Evolutionary conservation across 164 flowering plant species (phyloP), one percentile per base, ranked within the genome.

Genomic region (Vitis labrusca): DNA sequence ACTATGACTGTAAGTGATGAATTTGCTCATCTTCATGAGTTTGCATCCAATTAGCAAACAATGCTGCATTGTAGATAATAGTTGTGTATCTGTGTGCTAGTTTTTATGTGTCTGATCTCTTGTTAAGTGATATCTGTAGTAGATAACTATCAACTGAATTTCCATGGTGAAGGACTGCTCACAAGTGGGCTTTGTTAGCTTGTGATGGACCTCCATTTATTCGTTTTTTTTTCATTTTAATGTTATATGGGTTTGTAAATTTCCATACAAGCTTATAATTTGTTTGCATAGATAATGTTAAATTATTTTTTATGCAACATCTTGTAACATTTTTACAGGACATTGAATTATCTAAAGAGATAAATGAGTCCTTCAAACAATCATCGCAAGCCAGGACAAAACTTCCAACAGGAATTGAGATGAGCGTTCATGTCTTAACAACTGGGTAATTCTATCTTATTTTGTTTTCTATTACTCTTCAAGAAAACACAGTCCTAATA

Each of bases 361-460:
- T 92, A 69, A 92, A 92, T 74, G 98, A 92, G 66, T 92, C 98
- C 49, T 92, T 92, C 83, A 91, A 85, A 75, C 96, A 89, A 64
- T 92, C 98, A 61, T 86, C 94, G 7, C 98, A 92, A 79, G 98
- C 98, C 54, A 83, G 98, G 84, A 89, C 91, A 63, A 92, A 92
- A 74, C 90, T 92, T 53, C 98, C 98, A 15, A 85, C 89, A 56
- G 98, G 98, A 37, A 92, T 92, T 76, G 98, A 92, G 80, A 75
- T 92, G 96, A 91, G 94, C 76, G 98, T 92, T 57, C 96, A 92
- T 78, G 98, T 92, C 70, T 79, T 92, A 73, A 92, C 98, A 69
- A 92, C 96, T n/a, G 98, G 98, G 98, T 91, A 78, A 55, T 65
- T 68, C 27, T 55, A 55, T 56, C 57, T 61, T 64, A 50, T 8